Evolutionary conservation across 1,284 basidiomycete genomes (phyloP).

Genomic region (Abortiporus biennis): DNA sequence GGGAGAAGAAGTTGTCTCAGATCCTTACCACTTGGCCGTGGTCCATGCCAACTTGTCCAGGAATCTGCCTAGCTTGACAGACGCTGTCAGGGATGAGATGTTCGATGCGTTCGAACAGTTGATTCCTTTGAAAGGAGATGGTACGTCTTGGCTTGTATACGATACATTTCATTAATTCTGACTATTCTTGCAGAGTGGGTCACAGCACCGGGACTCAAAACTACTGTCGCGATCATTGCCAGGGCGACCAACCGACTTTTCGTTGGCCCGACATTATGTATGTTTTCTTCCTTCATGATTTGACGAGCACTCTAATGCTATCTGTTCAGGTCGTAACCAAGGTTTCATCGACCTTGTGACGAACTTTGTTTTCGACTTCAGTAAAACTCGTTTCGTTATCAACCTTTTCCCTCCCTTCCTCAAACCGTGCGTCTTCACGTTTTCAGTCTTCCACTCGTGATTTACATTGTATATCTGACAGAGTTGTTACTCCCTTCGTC

Average conservation of each 20-base stretch:
- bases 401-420: conserved; percentile 4
- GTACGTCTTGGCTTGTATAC: conserved; percentile 7
- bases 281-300: conserved; percentile 9
- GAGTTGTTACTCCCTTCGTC: conserved; percentile 8
- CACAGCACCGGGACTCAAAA: conserved; percentile 20
- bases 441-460: neutral
- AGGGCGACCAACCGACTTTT: conserved; percentile 37
- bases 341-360: conserved; percentile 1
- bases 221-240: conserved; percentile 27
- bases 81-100: conserved; percentile 25
- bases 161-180: conserved; percentile 5
- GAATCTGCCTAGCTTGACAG: conserved; percentile 20
- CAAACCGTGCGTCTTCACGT: conserved; percentile 1
- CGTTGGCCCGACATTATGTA: conserved; percentile 38
- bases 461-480: neutral
- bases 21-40: conserved; percentile 21
- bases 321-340: conserved; percentile 1
- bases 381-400: neutral
- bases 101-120: conserved; percentile 15
- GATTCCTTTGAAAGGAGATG: conserved; percentile 12
- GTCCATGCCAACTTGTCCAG: conserved; percentile 20
- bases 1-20: conserved; percentile 15
- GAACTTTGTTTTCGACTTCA: neutral
- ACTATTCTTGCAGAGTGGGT: conserved; percentile 22
- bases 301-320: neutral